Evolutionary conservation across 805 yeast genomes (phyloP), one percentile per base, ranked within the genome.

Genomic region (Suhomyces prunicola): DNA sequence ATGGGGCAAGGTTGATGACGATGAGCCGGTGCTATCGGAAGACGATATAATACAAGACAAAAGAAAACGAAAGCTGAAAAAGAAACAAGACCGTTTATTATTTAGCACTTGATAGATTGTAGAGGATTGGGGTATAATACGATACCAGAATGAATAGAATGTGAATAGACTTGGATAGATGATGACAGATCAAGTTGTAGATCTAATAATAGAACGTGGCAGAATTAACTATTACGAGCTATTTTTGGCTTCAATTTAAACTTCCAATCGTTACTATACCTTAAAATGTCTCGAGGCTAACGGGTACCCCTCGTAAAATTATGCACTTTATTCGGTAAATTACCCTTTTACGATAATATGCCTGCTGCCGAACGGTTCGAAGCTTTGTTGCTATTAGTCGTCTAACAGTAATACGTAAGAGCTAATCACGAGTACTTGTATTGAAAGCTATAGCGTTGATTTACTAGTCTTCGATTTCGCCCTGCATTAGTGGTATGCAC

Each of bases 1-100:
- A 9, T 74, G 78, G 79, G 70, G 71, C 3, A 19, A 31, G 26
- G 45, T 47, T 8, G 48, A 47, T 15, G 44, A 44, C 13, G 49
- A 31, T 23, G 47, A 48, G n/a, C 26, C 40, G 13, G 39, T 31
- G 13, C 50, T 46, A n/a, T 49, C 17, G 13, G 54, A 52, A 23
- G 42, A 26, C 26, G 46, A 15, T 15, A 26, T 52, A 15, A 51
- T 54, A 6, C 13, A 50, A 12, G 58, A 52, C 33, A 57, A 48
- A 45, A 53, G 55, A 22, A 52, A 53, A 19, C 33, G 44, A 41
- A 53, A 53, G 24, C 29, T 47, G 50, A 55, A 55, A 51, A 57
- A 57, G 54, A 55, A 55, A 49, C 59, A 54, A 44, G 53, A 46
- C 24, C 45, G 52, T 31, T 15, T 52, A 12, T 40, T 52, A 12